Conservation (phyloP, 2,329 filamentous ascomycete genomes). For the Graphilbum ipis-grandicollis region DNA sequence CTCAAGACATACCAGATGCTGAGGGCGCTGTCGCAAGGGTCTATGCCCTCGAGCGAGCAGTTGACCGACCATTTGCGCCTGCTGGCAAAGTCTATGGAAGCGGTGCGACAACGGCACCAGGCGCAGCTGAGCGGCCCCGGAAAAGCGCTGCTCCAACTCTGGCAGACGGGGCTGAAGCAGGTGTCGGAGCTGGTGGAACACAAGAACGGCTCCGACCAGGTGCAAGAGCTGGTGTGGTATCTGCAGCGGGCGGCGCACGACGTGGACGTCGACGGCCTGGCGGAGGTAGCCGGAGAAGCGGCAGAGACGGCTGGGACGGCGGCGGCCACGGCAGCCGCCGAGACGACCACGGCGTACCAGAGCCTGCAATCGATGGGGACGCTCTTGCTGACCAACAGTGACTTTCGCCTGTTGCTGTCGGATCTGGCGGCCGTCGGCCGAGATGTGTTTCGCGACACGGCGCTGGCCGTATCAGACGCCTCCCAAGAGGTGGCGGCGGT, state of each 20-base stretch:
- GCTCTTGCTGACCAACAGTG: conserved; percentile 74
- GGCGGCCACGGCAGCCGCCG: too few species aligned
- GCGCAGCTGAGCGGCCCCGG: conserved; percentile 69
- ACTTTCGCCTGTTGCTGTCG: conserved; percentile 72
- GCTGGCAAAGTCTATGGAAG: conserved; percentile 28
- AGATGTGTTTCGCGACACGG: conserved; percentile 76
- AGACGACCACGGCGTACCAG: conserved; percentile 62
- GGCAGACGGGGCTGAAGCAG: conserved; percentile 56
- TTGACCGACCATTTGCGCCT: conserved; percentile 62
- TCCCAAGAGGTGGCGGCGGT: conserved; percentile 59
- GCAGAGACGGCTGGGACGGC: conserved; percentile 52
- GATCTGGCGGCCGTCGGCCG: conserved; percentile 65
- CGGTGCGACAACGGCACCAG: conserved; percentile 28
- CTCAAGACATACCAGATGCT: conserved; percentile 88
- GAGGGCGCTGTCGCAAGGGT: conserved; percentile 64
- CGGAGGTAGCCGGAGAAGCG: conserved; percentile 39
- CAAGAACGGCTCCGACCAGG: conserved; percentile 71
- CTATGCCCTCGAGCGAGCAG: conserved; percentile 85
- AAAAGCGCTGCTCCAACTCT: conserved; percentile 51
- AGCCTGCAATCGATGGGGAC: conserved; percentile 71
- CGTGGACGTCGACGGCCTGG: conserved; percentile 48
- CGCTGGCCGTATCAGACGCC: conserved; percentile 58
- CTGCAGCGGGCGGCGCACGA: conserved; percentile 55
- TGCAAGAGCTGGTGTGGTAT: conserved; percentile 87
- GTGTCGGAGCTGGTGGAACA: conserved; percentile 67